Percentiles rank a stretch among this genome's conserved stretches.
Evolutionary conservation across 1,284 basidiomycete species (phyloP).

Genomic region (Pseudozyma thailandica): DNA sequence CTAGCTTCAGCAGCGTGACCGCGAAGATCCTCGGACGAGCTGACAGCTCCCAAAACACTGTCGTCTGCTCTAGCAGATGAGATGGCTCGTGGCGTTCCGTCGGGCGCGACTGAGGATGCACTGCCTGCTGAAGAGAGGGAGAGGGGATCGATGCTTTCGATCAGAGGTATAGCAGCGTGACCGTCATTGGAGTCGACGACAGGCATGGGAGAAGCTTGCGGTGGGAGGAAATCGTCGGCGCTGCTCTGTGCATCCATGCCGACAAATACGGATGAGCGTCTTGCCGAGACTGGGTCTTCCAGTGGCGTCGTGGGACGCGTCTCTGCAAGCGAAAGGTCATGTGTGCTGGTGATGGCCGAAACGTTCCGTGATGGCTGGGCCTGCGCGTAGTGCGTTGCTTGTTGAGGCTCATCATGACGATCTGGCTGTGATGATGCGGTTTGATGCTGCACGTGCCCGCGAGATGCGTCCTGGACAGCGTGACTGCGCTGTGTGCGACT

Average conservation of each 20-base stretch:
- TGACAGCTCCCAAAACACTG: slow-evolving; percentile 23
- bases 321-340: slow-evolving; percentile 21
- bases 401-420: slow-evolving; percentile 1
- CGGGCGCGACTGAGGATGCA: slow-evolving; percentile 19
- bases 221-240: slow-evolving; percentile 33
- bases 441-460: not conserved
- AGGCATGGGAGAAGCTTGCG: slow-evolving; percentile 36
- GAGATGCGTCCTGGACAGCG: slow-evolving; percentile 8
- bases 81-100: slow-evolving; percentile 39
- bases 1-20: slow-evolving; percentile 48
- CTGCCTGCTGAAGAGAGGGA: slow-evolving; percentile 26
- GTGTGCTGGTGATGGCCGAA: not conserved
- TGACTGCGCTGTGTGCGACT: slow-evolving; percentile 23
- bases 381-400: not conserved
- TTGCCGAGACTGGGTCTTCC: slow-evolving; percentile 33
- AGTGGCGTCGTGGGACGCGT: slow-evolving; percentile 50
- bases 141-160: slow-evolving; percentile 45
- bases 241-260: slow-evolving; percentile 41
- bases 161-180: slow-evolving; percentile 28
- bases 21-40: slow-evolving; percentile 52
- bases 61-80: slow-evolving; percentile 15
- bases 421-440: slow-evolving; percentile 1
- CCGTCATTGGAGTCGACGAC: slow-evolving; percentile 26
- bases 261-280: slow-evolving; percentile 37
- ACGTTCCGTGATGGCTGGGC: slow-evolving; percentile 11